Evolutionary conservation across 1,139 yeast species (phyloP).

Genomic region (Lodderomyces beijingensis): DNA sequence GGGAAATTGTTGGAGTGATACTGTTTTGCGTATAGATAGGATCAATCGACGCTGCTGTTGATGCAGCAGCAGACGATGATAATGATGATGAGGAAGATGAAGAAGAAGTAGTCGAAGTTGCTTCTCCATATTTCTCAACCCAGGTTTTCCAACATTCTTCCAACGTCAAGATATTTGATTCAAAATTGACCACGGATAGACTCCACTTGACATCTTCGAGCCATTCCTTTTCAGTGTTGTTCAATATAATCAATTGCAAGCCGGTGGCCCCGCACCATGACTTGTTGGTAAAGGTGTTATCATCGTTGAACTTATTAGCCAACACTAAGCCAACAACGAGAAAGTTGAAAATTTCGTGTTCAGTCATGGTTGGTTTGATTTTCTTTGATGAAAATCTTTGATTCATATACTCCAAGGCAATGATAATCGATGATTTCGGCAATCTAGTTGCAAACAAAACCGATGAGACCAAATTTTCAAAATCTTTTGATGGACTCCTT

Average conservation of each 20-base stretch:
- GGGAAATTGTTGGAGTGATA: constrained; percentile 1
- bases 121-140: constrained; percentile 31
- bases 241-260: constrained; percentile 55
- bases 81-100: background rate
- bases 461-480: constrained; percentile 57
- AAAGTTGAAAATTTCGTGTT: constrained; percentile 52
- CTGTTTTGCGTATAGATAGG: too few relatives aligned
- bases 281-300: constrained; percentile 89
- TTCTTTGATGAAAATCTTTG: constrained; percentile 33
- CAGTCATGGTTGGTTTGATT: constrained; percentile 21
- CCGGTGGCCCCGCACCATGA: constrained; percentile 97
- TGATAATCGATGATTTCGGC: constrained; percentile 73
- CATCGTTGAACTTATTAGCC: constrained; percentile 94
- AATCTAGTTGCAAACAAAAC: constrained; percentile 87
- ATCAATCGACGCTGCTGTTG: constrained; percentile 2
- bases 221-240: constrained; percentile 73
- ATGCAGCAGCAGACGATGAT: background rate
- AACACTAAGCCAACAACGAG: constrained; percentile 70
- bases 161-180: constrained; percentile 36
- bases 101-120: background rate
- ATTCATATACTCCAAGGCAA: constrained; percentile 73
- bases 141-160: constrained; percentile 48
- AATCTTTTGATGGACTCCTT: constrained; percentile 49
- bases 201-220: constrained; percentile 48
- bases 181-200: constrained; percentile 42